These are phyloP conservation scores for Castanea mollissima DNA, from an alignment of 306 rosid species.

Conservation along the genomic window DNA sequence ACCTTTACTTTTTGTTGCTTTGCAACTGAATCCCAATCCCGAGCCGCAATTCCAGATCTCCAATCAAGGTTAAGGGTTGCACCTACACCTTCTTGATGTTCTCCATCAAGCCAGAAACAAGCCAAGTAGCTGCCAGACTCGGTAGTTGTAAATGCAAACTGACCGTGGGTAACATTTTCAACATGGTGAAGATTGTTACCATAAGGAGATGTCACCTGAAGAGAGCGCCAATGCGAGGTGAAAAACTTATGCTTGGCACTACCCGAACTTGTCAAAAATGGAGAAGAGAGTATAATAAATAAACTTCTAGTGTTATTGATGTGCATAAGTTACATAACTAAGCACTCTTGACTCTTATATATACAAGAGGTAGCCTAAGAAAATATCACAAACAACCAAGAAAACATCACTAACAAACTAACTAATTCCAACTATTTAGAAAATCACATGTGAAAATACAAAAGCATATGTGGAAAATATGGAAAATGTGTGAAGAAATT, in stretches of 20 bases:
- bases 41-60: slow-evolving; percentile 53
- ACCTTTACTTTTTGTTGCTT: slow-evolving; percentile 56
- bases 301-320: too few relatives aligned
- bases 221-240: background rate
- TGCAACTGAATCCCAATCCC: slow-evolving; percentile 60
- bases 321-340: too few relatives aligned
- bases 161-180: slow-evolving; percentile 63
- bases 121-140: slow-evolving; percentile 56
- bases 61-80: slow-evolving; percentile 49
- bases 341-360: too few relatives aligned
- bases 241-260: background rate
- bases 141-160: slow-evolving; percentile 52
- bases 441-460: too few relatives aligned
- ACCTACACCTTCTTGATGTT: slow-evolving; percentile 24
- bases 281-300: too few relatives aligned
- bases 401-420: too few relatives aligned
- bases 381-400: too few relatives aligned
- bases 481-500: too few relatives aligned
- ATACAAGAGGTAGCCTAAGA: too few relatives aligned
- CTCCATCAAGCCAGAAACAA: slow-evolving; percentile 43
- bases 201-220: slow-evolving; percentile 55
- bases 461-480: too few relatives aligned
- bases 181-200: slow-evolving; percentile 56
- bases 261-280: background rate
- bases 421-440: too few relatives aligned